These are phyloP conservation scores for Ogataea methylovora DNA, from an alignment of 805 yeast genomes.

Conservation along the genomic window DNA sequence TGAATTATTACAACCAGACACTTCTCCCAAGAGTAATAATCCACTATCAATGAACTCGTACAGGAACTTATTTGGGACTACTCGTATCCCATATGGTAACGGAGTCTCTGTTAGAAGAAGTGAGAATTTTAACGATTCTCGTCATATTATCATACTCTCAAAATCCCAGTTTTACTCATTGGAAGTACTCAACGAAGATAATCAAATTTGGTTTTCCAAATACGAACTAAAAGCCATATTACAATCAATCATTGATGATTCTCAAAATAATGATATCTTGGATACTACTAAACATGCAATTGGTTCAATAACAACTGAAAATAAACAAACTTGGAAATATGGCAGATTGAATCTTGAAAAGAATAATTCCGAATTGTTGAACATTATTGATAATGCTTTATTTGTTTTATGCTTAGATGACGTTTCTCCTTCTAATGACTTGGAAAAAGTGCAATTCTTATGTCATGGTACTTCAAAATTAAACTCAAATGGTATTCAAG, in stretches of 20 bases:
- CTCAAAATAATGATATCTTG: conserved; percentile 26
- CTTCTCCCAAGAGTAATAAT: conserved; percentile 39
- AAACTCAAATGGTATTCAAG: conserved; percentile 39
- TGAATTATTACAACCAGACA: conserved; percentile 49
- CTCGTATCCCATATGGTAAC: conserved; percentile 42
- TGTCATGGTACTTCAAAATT: conserved; percentile 45
- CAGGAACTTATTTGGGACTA: conserved; percentile 59
- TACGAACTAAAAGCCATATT: conserved; percentile 40
- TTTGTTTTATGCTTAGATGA: conserved; percentile 46
- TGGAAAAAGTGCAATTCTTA: conserved; percentile 40
- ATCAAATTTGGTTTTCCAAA: conserved; percentile 45
- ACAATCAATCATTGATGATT: conserved; percentile 33
- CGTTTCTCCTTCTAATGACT: conserved; percentile 37
- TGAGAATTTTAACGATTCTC: conserved; percentile 26
- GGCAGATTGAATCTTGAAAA: conserved; percentile 35
- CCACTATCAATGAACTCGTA: conserved; percentile 66
- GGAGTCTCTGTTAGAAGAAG: conserved; percentile 33
- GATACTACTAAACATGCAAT: conserved; percentile 37
- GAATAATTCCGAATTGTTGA: conserved; percentile 29
- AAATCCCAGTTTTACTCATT: conserved; percentile 43
- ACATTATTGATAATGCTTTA: conserved; percentile 39
- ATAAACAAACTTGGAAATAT: conserved; percentile 38
- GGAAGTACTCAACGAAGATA: conserved; percentile 37
- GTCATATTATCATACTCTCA: conserved; percentile 43
- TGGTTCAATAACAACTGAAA: conserved; percentile 50